Percentiles rank a stretch among this genome's conserved stretches.
Evolutionary conservation across 139 green algal genomes (phyloP).

Genomic region (Klebsormidium nitens): DNA sequence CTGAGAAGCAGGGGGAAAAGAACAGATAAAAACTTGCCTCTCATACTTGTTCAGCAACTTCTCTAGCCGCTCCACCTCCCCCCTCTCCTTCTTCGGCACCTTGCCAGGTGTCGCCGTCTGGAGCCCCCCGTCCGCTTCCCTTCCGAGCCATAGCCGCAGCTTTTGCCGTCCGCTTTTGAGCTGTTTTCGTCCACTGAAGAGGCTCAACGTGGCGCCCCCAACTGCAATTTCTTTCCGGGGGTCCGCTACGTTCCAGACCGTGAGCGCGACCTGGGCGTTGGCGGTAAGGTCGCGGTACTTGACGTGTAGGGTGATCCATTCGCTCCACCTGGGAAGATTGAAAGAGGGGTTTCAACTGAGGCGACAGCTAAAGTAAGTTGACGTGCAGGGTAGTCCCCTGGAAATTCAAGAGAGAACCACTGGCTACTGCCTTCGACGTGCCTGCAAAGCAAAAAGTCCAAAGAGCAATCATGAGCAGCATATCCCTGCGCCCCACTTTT

Average conservation of each 20-base stretch:
- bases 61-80: constrained; percentile 37
- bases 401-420: too few relatives aligned
- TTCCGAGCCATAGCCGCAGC: constrained; percentile 58
- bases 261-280: constrained; percentile 62
- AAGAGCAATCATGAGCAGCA: too few relatives aligned
- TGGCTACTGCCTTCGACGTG: too few relatives aligned
- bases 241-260: constrained; percentile 35
- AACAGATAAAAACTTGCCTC: too few relatives aligned
- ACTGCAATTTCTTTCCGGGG: constrained; percentile 20
- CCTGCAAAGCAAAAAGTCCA: too few relatives aligned
- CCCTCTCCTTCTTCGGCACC: constrained; percentile 47
- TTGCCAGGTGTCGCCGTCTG: constrained; percentile 69
- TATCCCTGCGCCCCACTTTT: too few relatives aligned
- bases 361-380: too few relatives aligned
- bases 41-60: constrained; percentile 25
- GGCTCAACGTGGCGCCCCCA: constrained; percentile 11
- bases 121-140: constrained; percentile 45
- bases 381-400: too few relatives aligned
- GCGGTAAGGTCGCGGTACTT: constrained; percentile 81
- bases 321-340: constrained; percentile 49
- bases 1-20: too few relatives aligned
- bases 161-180: constrained; percentile 46
- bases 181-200: neutral
- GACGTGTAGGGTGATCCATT: constrained; percentile 66
- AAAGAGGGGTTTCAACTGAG: too few relatives aligned